Percentiles rank a stretch among this genome's conserved stretches.
Evolutionary conservation across 1,284 basidiomycete genomes (phyloP).

Genomic region (Pascua sp.): DNA sequence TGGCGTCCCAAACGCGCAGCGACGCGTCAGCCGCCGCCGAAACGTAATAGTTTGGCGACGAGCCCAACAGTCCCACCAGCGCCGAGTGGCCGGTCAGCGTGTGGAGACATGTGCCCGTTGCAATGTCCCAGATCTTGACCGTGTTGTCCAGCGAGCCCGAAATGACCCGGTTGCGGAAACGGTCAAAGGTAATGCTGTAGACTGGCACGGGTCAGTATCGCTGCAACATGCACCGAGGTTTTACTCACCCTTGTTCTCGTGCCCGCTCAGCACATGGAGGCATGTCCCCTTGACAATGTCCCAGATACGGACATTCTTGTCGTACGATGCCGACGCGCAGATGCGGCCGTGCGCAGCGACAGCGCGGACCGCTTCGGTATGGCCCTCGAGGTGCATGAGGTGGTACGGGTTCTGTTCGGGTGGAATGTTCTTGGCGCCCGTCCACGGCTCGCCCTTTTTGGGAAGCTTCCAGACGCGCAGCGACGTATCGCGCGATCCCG

Average conservation of each 20-base stretch:
- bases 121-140: constrained; percentile 85
- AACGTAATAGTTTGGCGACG: constrained; percentile 83
- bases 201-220: constrained; percentile 54
- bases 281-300: constrained; percentile 84
- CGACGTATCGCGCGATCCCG: constrained; percentile 85
- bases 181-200: constrained; percentile 84
- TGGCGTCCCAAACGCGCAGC: constrained; percentile 85
- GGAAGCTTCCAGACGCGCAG: constrained; percentile 87
- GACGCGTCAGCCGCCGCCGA: constrained; percentile 92
- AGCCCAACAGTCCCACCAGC: constrained; percentile 76
- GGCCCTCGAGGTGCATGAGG: constrained; percentile 74
- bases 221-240: neutral
- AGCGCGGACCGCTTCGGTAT: constrained; percentile 84
- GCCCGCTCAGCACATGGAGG: constrained; percentile 74
- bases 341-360: constrained; percentile 85
- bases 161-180: constrained; percentile 76
- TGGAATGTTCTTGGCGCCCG: constrained; percentile 2
- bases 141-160: constrained; percentile 96
- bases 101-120: constrained; percentile 71
- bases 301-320: constrained; percentile 89
- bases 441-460: constrained; percentile 66
- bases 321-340: constrained; percentile 91
- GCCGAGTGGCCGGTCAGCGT: constrained; percentile 82
- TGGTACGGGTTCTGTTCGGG: constrained; percentile 84
- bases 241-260: constrained; percentile 78